phyloP scores from a whole-genome alignment of 805 yeast genomes.

The Ogataea pilisensis region DNA sequence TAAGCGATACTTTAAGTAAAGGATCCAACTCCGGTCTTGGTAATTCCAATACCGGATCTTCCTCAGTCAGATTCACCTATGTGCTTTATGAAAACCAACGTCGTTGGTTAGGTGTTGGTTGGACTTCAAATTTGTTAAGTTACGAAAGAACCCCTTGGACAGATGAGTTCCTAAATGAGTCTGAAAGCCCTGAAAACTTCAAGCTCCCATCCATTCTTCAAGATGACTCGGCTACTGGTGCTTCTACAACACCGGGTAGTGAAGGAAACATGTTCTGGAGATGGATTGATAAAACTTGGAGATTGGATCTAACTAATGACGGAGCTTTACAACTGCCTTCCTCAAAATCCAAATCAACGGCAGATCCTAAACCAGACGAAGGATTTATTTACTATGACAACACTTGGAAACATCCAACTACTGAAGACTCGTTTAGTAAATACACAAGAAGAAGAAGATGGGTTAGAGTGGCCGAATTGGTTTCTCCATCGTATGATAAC shows the following conservation, averaged over 20 bases:
- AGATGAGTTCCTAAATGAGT: constrained; percentile 88
- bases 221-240: constrained; percentile 15
- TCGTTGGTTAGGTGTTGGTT: constrained; percentile 96
- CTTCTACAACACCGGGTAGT: constrained; percentile 34
- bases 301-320: constrained; percentile 82
- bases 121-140: constrained; percentile 89
- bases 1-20: constrained; percentile 14
- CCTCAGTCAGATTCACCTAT: constrained; percentile 83
- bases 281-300: constrained; percentile 94
- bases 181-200: constrained; percentile 71
- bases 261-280: constrained; percentile 80
- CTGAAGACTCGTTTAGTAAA: constrained; percentile 83
- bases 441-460: constrained; percentile 94
- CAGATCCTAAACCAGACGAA: constrained; percentile 73
- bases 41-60: constrained; percentile 23
- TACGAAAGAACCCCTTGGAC: constrained; percentile 98
- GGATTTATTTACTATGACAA: constrained; percentile 89
- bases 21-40: too few species aligned
- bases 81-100: constrained; percentile 93
- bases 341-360: constrained; percentile 53
- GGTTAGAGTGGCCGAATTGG: constrained; percentile 90
- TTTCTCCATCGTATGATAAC: constrained; percentile 30
- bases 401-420: constrained; percentile 88
- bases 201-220: constrained; percentile 64
- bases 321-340: constrained; percentile 74